A percentile compares a stretch with the other conserved stretches of the same genome.
Conservation (phyloP, 139 green algal species). For the Haematococcus sp. region DNA sequence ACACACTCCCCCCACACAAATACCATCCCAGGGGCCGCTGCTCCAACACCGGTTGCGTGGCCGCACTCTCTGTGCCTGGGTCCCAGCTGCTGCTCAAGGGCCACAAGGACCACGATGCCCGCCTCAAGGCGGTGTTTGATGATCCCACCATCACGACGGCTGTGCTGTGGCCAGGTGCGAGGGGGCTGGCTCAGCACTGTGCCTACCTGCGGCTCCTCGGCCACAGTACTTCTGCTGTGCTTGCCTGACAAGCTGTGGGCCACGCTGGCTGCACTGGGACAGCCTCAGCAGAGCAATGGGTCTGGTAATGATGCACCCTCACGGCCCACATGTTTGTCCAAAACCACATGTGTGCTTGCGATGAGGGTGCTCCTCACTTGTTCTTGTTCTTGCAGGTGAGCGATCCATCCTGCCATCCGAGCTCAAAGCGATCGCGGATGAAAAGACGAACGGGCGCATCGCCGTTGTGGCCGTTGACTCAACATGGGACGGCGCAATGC, state of each 20-base stretch:
- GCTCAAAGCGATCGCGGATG: slow-evolving; percentile 16
- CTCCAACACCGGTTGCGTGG: slow-evolving; percentile 13
- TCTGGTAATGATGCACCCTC: not conserved
- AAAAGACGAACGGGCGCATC: slow-evolving; percentile 19
- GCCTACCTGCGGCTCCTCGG: no score
- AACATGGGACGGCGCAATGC: slow-evolving; percentile 27
- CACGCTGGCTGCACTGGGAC: not conserved
- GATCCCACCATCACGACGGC: slow-evolving; percentile 24
- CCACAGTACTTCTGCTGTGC: no score
- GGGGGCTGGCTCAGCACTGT: not conserved
- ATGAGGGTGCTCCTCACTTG: no score
- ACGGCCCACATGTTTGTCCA: not conserved
- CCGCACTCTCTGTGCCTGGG: slow-evolving; percentile 5
- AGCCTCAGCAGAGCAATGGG: no score
- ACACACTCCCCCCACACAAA: not conserved
- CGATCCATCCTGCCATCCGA: slow-evolving; percentile 22
- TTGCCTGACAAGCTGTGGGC: not conserved
- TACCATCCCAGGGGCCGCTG: slow-evolving; percentile 1
- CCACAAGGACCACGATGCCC: slow-evolving; percentile 24
- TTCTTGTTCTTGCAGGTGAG: no score
- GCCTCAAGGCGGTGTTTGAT: slow-evolving; percentile 16
- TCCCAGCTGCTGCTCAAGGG: slow-evolving; percentile 27
- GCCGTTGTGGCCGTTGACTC: slow-evolving; percentile 36
- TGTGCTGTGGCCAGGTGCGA: slow-evolving; percentile 37
- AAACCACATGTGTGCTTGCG: no score